phyloP scores from a whole-genome alignment of 2,329 filamentous ascomycete genomes.

The Hypomyces rosellus region DNA sequence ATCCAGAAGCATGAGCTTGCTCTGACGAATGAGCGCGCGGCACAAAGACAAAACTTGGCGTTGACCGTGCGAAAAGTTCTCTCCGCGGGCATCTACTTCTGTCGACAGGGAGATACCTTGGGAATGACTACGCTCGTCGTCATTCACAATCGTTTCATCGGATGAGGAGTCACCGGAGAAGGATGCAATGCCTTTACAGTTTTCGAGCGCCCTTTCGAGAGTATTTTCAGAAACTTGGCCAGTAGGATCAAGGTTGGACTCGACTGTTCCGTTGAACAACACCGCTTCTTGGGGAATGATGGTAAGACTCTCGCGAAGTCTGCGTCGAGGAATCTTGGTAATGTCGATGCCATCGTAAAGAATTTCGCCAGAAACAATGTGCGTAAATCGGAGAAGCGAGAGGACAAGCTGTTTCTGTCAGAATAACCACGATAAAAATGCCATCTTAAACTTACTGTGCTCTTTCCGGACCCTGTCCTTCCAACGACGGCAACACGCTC shows the following conservation, averaged over 20 bases:
- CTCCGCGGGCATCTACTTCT: conserved; percentile 44
- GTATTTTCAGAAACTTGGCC: conserved; percentile 46
- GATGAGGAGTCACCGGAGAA: conserved; percentile 37
- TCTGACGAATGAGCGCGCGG: conserved; percentile 48
- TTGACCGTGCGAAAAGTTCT: conserved; percentile 53
- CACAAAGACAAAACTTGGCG: conserved; percentile 53
- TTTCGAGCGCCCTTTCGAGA: conserved; percentile 53
- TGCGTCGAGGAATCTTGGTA: conserved; percentile 42
- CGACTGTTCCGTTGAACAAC: conserved; percentile 47
- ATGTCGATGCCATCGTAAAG: conserved; percentile 52
- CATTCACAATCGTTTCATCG: conserved; percentile 20
- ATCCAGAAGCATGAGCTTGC: conserved; percentile 50
- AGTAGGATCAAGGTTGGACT: conserved; percentile 59
- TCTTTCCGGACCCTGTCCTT: conserved; percentile 77
- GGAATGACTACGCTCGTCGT: conserved; percentile 11
- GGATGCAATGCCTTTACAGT: conserved; percentile 54
- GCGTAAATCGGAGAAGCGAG: conserved; percentile 48
- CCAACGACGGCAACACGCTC: conserved; percentile 75
- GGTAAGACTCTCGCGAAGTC: conserved; percentile 47
- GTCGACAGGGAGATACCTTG: conserved; percentile 35
- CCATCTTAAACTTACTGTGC: conserved; percentile 52
- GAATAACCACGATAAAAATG: not conserved
- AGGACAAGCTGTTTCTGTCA: conserved; percentile 36
- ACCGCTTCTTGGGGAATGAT: conserved; percentile 56
- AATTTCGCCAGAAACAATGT: conserved; percentile 45